These are phyloP conservation scores for Crithidia sp. DNA, from an alignment of 208 protist genomes.

Conservation along the genomic window DNA sequence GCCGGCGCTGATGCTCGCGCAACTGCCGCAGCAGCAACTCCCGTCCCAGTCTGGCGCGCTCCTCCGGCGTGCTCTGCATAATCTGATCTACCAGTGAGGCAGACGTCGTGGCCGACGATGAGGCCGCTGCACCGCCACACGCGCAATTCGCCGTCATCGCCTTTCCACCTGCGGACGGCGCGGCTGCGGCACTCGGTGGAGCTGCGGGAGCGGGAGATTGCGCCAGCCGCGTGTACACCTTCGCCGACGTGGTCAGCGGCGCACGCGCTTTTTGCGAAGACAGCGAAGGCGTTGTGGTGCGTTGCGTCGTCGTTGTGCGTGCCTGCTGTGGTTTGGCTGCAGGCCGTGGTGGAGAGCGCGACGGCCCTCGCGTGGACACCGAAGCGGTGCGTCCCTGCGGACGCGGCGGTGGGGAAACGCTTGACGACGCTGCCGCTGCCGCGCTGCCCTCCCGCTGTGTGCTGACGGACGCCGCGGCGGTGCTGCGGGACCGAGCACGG, in stretches of 20 bases:
- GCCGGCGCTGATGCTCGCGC: slow-evolving; percentile 30
- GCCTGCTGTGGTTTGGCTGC: neutral
- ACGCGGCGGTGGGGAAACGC: neutral
- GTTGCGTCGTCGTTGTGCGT: too few species aligned
- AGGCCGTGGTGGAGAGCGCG: neutral
- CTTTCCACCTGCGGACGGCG: neutral
- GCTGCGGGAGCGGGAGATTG: neutral
- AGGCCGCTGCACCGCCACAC: too few species aligned
- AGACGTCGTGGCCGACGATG: neutral
- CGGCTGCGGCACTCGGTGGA: neutral
- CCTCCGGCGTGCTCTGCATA: slow-evolving; percentile 29
- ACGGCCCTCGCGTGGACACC: slow-evolving; percentile 2
- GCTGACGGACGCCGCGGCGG: neutral
- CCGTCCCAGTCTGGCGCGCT: slow-evolving; percentile 44
- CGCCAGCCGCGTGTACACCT: neutral
- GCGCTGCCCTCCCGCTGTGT: slow-evolving; percentile 13
- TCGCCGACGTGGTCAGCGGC: too few species aligned
- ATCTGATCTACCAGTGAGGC: slow-evolving; percentile 27
- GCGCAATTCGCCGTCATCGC: too few species aligned
- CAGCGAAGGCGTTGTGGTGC: too few species aligned
- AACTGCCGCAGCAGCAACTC: slow-evolving; percentile 74
- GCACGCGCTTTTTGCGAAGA: too few species aligned
- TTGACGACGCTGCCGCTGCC: neutral
- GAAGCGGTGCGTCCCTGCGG: slow-evolving; percentile 1
- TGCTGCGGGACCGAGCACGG: slow-evolving; percentile 5